A percentile compares a stretch with the other conserved stretches of the same genome.
Evolutionary conservation across 208 protist species (phyloP).

Genomic region (Acanthamoeba polyphaga): DNA sequence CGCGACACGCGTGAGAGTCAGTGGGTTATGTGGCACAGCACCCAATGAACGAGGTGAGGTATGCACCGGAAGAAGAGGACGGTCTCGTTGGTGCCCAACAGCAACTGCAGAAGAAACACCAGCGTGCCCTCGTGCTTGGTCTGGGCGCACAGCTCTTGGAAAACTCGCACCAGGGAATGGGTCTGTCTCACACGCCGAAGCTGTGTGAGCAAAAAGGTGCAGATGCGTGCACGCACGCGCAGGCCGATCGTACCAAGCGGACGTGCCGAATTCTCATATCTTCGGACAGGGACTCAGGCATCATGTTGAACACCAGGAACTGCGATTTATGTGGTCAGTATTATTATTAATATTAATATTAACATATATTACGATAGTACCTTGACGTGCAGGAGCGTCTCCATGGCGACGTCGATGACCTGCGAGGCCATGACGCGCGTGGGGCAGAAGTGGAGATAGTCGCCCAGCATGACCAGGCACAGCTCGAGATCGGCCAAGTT

Average conservation of each 20-base stretch:
- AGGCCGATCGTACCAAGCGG: not conserved
- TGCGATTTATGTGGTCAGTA: not conserved
- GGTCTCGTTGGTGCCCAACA: constrained; percentile 45
- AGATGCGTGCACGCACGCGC: no score
- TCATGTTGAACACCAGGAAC: constrained; percentile 49
- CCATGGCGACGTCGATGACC: constrained; percentile 70
- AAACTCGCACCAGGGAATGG: constrained; percentile 10
- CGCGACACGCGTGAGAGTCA: no score
- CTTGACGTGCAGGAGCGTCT: constrained; percentile 63
- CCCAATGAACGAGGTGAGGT: no score
- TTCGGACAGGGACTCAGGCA: not conserved
- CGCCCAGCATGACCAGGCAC: constrained; percentile 56
- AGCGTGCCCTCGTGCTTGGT: constrained; percentile 61
- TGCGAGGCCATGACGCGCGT: constrained; percentile 74
- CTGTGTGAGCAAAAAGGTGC: no score
- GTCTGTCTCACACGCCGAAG: not conserved
- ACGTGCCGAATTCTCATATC: constrained; percentile 20
- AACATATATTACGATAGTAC: not conserved
- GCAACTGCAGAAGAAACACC: constrained; percentile 27
- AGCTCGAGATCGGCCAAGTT: constrained; percentile 48
- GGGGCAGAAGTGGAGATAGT: constrained; percentile 65
- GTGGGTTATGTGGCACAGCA: not conserved
- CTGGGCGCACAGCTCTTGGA: constrained; percentile 58
- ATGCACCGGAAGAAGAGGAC: constrained; percentile 25
- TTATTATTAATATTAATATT: no score